Conservation (phyloP, 2,329 filamentous ascomycete species). For the Coleophoma cylindrospora region DNA sequence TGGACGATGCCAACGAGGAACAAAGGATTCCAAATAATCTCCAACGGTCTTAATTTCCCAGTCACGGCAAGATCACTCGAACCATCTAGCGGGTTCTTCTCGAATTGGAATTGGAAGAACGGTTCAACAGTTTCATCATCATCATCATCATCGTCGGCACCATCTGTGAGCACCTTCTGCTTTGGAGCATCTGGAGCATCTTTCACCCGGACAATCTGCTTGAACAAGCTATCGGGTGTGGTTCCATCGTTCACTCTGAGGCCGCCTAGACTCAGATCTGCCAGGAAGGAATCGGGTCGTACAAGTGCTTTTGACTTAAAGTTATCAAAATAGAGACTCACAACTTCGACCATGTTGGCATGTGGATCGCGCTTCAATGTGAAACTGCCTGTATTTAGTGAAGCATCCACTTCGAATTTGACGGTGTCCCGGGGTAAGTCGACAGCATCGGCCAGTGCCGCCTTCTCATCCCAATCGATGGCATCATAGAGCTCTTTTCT, state of each 20-base stretch:
- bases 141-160: conserved; percentile 26
- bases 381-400: conserved; percentile 93
- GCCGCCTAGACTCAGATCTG: conserved; percentile 85
- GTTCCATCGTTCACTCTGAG: conserved; percentile 95
- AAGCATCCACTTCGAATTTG: conserved; percentile 88
- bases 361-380: conserved; percentile 84
- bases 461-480: conserved; percentile 98
- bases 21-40: conserved; percentile 95
- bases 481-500: conserved; percentile 94
- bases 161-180: conserved; percentile 25
- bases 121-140: conserved; percentile 53
- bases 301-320: conserved; percentile 89
- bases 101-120: conserved; percentile 89
- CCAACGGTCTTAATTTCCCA: conserved; percentile 88
- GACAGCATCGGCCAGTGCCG: conserved; percentile 78
- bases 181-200: conserved; percentile 60
- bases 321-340: conserved; percentile 89
- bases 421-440: conserved; percentile 87
- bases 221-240: conserved; percentile 83
- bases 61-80: conserved; percentile 87
- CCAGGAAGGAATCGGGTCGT: conserved; percentile 83
- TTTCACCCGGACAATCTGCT: conserved; percentile 94
- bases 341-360: conserved; percentile 70
- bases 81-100: conserved; percentile 91
- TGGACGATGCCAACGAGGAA: conserved; percentile 87